These are phyloP conservation scores for Sclerotinia sclerotiorum DNA, from an alignment of 2,329 filamentous ascomycete genomes.

Conservation along the genomic window DNA sequence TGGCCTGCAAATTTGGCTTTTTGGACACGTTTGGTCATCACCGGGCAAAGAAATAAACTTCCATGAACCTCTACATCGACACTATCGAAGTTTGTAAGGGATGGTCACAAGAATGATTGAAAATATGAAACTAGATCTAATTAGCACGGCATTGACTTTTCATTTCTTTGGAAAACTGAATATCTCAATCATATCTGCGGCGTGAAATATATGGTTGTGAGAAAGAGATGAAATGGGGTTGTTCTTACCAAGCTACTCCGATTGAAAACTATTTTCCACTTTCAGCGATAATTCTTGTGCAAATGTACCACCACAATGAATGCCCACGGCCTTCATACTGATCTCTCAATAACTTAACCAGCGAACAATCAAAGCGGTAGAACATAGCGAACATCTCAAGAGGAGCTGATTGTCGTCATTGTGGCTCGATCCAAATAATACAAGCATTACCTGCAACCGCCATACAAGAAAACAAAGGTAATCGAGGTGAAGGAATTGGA, in stretches of 20 bases:
- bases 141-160: slow-evolving; percentile 23
- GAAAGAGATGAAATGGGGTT: neutral
- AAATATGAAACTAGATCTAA: slow-evolving; percentile 25
- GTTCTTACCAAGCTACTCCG: slow-evolving; percentile 39
- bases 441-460: slow-evolving; percentile 6
- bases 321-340: slow-evolving; percentile 23
- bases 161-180: neutral
- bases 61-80: slow-evolving; percentile 25
- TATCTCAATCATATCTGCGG: neutral
- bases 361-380: slow-evolving; percentile 29
- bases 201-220: neutral
- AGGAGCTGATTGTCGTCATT: slow-evolving; percentile 39
- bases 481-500: slow-evolving; percentile 3
- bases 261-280: slow-evolving; percentile 43
- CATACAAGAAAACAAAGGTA: slow-evolving; percentile 23
- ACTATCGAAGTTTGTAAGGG: slow-evolving; percentile 22
- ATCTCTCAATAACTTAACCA: slow-evolving; percentile 23
- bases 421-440: slow-evolving; percentile 23
- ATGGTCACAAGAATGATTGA: slow-evolving; percentile 20
- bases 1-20: slow-evolving; percentile 45
- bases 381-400: slow-evolving; percentile 35
- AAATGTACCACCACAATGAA: slow-evolving; percentile 4
- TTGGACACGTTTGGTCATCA: slow-evolving; percentile 43
- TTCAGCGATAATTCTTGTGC: slow-evolving; percentile 31
- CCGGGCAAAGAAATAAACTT: slow-evolving; percentile 33